Conservation (phyloP, 1,284 basidiomycete genomes). For the Hemileia vastatrix region DNA sequence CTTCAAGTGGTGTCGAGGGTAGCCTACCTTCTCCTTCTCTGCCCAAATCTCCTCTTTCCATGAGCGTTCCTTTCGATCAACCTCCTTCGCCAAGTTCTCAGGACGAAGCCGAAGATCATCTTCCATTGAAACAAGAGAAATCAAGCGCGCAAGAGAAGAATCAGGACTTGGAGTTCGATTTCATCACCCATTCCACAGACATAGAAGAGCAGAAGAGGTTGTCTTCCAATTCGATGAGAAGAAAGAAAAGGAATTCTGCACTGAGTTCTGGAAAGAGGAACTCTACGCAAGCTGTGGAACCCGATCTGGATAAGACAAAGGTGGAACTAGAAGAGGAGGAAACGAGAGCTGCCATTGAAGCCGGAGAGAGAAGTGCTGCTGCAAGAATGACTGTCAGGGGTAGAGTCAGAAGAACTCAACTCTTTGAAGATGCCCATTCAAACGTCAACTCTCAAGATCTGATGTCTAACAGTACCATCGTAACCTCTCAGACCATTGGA, state of each 20-base stretch:
- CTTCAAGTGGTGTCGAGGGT: not conserved
- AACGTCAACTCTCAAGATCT: not conserved
- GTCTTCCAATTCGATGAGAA: not conserved
- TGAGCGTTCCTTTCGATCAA: not conserved
- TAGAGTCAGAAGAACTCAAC: not conserved
- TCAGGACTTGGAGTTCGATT: not conserved
- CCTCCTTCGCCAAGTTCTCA: not conserved
- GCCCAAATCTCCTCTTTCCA: not conserved
- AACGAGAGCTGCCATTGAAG: not conserved
- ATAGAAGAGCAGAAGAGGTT: not conserved
- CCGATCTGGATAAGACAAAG: not conserved
- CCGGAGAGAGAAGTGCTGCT: not conserved
- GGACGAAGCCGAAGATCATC: too few relatives aligned
- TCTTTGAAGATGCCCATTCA: not conserved
- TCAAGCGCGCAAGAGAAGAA: not conserved
- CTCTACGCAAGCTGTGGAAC: not conserved
- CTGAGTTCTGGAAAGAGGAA: not conserved
- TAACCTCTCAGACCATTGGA: not conserved
- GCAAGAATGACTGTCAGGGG: not conserved
- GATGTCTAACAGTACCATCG: not conserved
- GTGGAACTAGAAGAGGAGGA: not conserved
- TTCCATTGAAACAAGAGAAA: not conserved
- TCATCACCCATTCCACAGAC: not conserved
- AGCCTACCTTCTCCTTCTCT: not conserved
- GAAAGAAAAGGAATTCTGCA: not conserved